Conservation (phyloP, 192 early-diverging fungal species). For the Gonapodya sp. region DNA sequence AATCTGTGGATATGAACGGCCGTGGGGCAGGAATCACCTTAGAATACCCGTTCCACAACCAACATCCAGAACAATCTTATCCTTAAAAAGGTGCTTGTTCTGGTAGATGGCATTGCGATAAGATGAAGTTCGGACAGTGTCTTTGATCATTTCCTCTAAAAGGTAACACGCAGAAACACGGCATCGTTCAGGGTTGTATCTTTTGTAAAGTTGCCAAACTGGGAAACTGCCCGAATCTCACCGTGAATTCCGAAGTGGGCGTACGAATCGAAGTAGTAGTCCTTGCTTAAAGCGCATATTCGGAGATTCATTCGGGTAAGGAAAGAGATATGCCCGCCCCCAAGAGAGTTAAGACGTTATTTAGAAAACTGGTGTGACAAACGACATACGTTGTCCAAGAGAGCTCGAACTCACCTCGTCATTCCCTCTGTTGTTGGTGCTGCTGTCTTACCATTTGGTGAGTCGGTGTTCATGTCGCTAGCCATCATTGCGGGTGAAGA, state of each 20-base stretch:
- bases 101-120: slow-evolving; percentile 93
- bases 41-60: slow-evolving; percentile 91
- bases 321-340: no score
- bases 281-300: slow-evolving; percentile 16
- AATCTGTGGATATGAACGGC: neutral
- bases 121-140: slow-evolving; percentile 84
- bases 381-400: neutral
- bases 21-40: neutral
- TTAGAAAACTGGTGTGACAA: neutral
- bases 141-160: slow-evolving; percentile 97
- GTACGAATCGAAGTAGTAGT: slow-evolving; percentile 99
- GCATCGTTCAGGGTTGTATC: neutral
- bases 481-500: neutral
- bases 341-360: neutral
- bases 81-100: slow-evolving; percentile 93
- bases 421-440: neutral
- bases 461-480: neutral
- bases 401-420: neutral
- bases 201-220: neutral
- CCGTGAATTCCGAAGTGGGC: slow-evolving; percentile 72
- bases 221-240: slow-evolving; percentile 15
- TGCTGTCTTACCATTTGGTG: neutral
- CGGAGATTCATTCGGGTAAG: no score
- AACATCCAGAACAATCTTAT: slow-evolving; percentile 97
- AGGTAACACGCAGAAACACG: no score